Base-by-base conservation (phyloP, 2,329 filamentous ascomycete genomes). In the Arthrinium puccinioides region DNA sequence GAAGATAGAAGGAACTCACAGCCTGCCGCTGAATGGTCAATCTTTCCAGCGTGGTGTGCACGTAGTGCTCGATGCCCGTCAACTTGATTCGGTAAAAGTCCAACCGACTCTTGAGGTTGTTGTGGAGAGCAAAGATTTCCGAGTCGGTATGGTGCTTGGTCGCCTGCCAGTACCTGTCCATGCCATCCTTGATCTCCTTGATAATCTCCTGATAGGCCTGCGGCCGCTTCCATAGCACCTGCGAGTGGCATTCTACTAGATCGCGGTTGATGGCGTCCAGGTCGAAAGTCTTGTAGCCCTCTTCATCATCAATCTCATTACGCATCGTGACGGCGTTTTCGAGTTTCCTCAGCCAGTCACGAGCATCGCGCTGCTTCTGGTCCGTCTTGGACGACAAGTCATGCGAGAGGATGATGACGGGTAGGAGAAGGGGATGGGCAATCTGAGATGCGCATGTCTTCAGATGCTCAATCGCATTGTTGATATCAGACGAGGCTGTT, bases 61-160 rank as follows among this genome's bases (percentile, higher is more conserved):
- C 74, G 44, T 82, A 82, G 44, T 75, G 76, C 49, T 79, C 74
- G 46, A 79, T 64, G 5, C 77, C 76, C 46, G 69, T 72, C 13
- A 80, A 61, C 60, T 81, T 82, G 36, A 68, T 67, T 42, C 64
- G 64, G 59, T 79, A 78, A 48, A 82, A 82, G 33, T 79, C 71
- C 24, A 80, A 55, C 26, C 76, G 58, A 10, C 68, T 62, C 5
- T 59, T 33, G 64, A 81, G 72, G 51, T 66, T 74, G 36, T 61
- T 54, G 42, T 81, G 73, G 40, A 75, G 50, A 46, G 44, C 37
- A 33, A 45, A 37, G 37, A 53, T 52, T 5, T 42, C 25, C 28
- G 41, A 34, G 23, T 40, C 45, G 15, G 51, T 24, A n/a, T n/a
- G n/a, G 9, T 38, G 27, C 21, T 38, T 50, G 46, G 55, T 42